Evolutionary conservation across 305 asterid genomes (phyloP).

Genomic region (Solanum hybrid): DNA sequence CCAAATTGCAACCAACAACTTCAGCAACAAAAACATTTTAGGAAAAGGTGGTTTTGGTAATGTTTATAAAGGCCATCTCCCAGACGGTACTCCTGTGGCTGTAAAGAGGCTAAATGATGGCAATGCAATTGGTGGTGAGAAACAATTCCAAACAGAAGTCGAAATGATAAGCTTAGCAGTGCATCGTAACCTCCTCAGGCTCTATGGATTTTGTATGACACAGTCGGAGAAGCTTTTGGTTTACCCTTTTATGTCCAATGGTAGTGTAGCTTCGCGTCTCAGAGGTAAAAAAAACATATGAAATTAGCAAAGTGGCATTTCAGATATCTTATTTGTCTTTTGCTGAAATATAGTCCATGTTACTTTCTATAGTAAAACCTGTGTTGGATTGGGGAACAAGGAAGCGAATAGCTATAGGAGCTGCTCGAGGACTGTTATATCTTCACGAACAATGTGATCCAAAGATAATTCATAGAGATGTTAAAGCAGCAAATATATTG

Average conservation of each 20-base stretch:
- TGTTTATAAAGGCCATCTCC: constrained; percentile 75
- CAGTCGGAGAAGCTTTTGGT: constrained; percentile 74
- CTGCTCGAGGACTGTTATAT: constrained; percentile 80
- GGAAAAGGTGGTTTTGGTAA: constrained; percentile 95
- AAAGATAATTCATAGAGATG: constrained; percentile 87
- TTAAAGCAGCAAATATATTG: constrained; percentile 86
- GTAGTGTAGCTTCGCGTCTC: constrained; percentile 92
- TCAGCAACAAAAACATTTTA: constrained; percentile 68
- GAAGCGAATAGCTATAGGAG: constrained; percentile 80
- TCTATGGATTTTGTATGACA: constrained; percentile 84
- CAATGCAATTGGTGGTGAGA: constrained; percentile 64
- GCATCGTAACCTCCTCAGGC: constrained; percentile 85
- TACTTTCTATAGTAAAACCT: constrained; percentile 52
- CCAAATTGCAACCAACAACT: constrained; percentile 73
- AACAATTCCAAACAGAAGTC: constrained; percentile 92
- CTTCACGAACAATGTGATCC: constrained; percentile 97
- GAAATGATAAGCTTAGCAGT: constrained; percentile 95
- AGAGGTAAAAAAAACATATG: constrained; percentile 35
- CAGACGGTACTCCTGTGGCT: constrained; percentile 80
- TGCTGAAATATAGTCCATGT: not conserved
- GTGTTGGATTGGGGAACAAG: constrained; percentile 79
- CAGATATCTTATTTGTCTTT: not conserved
- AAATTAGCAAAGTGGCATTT: not conserved
- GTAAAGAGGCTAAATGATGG: constrained; percentile 92
- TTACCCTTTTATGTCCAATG: constrained; percentile 91